A percentile compares a stretch with the other conserved stretches of the same genome.
phyloP scores from a whole-genome alignment of 805 yeast species.

The Pichia deserticola region DNA sequence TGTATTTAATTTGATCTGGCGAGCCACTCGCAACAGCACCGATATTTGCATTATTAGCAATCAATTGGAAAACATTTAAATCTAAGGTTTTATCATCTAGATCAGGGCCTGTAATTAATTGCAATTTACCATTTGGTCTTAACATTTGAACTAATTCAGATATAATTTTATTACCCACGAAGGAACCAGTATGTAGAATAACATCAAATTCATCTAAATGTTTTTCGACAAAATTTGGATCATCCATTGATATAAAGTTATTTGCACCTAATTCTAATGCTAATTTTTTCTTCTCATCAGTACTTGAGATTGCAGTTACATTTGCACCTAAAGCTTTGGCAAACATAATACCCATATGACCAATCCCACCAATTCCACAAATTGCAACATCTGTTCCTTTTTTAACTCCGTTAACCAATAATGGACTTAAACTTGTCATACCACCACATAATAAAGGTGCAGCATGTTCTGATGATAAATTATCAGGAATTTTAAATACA shows the following conservation, averaged over 20 bases:
- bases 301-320: constrained; percentile 50
- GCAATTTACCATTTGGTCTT: constrained; percentile 26
- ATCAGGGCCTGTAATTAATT: constrained; percentile 21
- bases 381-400: constrained; percentile 44
- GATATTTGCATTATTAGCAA: constrained; percentile 9
- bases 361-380: constrained; percentile 38
- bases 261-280: constrained; percentile 46
- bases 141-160: constrained; percentile 20
- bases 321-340: constrained; percentile 55
- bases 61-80: background rate
- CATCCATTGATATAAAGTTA: constrained; percentile 46
- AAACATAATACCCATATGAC: constrained; percentile 38
- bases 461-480: constrained; percentile 31
- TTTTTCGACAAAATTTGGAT: constrained; percentile 32
- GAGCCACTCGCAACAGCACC: constrained; percentile 34
- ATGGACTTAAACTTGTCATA: constrained; percentile 43
- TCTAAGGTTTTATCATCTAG: background rate
- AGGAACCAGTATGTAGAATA: constrained; percentile 41
- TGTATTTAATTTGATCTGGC: constrained; percentile 35
- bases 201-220: constrained; percentile 34
- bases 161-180: constrained; percentile 24
- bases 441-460: constrained; percentile 57
- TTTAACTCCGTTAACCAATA: constrained; percentile 32
- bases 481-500: constrained; percentile 42
- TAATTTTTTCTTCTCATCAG: constrained; percentile 39